These are phyloP conservation scores for Talaromyces sp. DNA, from an alignment of 2,329 filamentous ascomycete genomes.

Conservation along the genomic window DNA sequence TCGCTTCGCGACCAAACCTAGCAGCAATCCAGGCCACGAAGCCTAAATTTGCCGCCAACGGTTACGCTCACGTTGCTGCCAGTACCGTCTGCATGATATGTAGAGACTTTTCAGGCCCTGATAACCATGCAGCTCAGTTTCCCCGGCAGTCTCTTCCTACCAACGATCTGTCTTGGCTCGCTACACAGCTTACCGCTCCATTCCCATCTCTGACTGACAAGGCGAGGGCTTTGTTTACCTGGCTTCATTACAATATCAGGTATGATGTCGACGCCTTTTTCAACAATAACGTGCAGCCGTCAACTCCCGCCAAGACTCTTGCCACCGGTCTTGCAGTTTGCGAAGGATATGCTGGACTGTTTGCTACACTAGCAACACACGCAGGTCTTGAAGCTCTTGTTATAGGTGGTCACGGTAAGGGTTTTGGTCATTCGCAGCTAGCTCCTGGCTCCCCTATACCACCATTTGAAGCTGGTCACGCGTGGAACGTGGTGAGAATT, in stretches of 20 bases:
- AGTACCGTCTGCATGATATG: constrained; percentile 68
- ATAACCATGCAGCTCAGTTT: constrained; percentile 73
- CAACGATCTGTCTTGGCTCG: constrained; percentile 67
- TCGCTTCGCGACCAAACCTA: constrained; percentile 58
- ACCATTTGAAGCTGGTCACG: constrained; percentile 66
- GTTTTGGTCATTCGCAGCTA: constrained; percentile 68
- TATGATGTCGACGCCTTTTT: constrained; percentile 85
- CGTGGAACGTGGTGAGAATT: constrained; percentile 90
- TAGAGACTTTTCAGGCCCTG: constrained; percentile 81
- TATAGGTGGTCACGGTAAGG: constrained; percentile 79
- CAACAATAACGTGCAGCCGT: constrained; percentile 63
- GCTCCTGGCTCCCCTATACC: constrained; percentile 66
- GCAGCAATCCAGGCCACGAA: constrained; percentile 56
- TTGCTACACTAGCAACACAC: constrained; percentile 71
- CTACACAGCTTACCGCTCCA: constrained; percentile 71
- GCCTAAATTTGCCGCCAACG: constrained; percentile 37
- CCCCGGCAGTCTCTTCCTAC: constrained; percentile 72
- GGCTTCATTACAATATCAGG: constrained; percentile 89
- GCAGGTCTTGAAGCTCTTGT: constrained; percentile 77
- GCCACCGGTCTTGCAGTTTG: constrained; percentile 81
- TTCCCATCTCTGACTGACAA: constrained; percentile 86
- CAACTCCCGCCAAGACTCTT: constrained; percentile 71
- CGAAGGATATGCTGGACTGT: constrained; percentile 84
- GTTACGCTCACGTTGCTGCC: constrained; percentile 20
- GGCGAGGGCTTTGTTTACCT: constrained; percentile 87